Conservation (phyloP, 257 asterid genomes). For the Verbena officinalis region DNA sequence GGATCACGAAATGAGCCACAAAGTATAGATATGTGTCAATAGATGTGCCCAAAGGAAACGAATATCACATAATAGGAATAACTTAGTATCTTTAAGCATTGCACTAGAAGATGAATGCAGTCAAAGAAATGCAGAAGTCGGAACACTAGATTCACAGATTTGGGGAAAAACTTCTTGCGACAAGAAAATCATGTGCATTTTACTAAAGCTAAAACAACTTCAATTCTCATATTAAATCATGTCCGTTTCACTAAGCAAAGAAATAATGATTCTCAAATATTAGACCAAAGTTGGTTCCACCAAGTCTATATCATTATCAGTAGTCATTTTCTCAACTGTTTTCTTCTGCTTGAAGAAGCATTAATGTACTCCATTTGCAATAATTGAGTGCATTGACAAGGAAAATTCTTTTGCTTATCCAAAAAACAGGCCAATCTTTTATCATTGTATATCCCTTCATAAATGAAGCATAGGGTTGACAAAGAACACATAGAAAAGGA, state of each 20-base stretch:
- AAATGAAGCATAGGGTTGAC: background rate
- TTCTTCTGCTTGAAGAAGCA: too few relatives aligned
- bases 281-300: background rate
- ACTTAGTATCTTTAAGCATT: background rate
- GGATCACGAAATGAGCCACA: background rate
- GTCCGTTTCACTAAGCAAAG: too few relatives aligned
- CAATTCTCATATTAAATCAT: background rate
- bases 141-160: background rate
- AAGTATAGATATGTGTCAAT: too few relatives aligned
- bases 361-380: background rate
- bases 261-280: background rate
- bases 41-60: background rate
- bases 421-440: constrained; percentile 6
- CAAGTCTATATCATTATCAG: background rate
- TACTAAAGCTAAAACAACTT: background rate
- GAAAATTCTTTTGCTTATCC: background rate
- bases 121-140: background rate
- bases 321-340: background rate
- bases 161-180: background rate
- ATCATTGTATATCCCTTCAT: background rate
- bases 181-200: constrained; percentile 12
- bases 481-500: background rate
- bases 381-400: background rate
- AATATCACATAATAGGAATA: background rate
- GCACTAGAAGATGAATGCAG: background rate